These are phyloP conservation scores for Maudiozyma humilis DNA, from an alignment of 1,139 yeast species.

Conservation along the genomic window DNA sequence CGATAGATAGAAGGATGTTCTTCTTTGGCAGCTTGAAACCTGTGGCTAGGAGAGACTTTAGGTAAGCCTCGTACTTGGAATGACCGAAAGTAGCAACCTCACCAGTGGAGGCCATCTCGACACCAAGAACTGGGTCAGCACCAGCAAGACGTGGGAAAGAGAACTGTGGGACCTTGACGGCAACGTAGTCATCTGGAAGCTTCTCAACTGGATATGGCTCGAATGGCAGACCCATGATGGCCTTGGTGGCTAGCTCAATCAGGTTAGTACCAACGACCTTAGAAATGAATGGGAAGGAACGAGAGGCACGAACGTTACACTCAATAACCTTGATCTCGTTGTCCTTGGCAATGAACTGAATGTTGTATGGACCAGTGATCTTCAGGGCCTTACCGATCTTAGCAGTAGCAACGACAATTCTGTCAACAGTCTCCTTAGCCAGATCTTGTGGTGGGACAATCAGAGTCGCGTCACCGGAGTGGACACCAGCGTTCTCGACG, in stretches of 20 bases:
- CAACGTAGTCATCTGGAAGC: constrained; percentile 90
- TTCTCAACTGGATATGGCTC: constrained; percentile 83
- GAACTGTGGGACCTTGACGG: constrained; percentile 95
- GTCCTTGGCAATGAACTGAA: constrained; percentile 90
- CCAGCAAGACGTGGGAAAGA: constrained; percentile 97
- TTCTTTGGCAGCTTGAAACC: constrained; percentile 94
- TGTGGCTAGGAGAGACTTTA: constrained; percentile 88
- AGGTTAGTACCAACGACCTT: constrained; percentile 95
- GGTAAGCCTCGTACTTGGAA: constrained; percentile 93
- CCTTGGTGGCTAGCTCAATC: constrained; percentile 96
- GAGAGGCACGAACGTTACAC: constrained; percentile 96
- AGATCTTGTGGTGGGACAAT: constrained; percentile 96
- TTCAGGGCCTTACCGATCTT: constrained; percentile 93
- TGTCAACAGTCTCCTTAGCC: constrained; percentile 80
- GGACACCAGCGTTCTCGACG: constrained; percentile 98
- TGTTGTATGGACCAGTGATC: constrained; percentile 96
- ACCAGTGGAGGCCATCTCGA: constrained; percentile 99
- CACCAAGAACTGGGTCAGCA: constrained; percentile 97
- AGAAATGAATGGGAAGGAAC: constrained; percentile 97
- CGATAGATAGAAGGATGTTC: constrained; percentile 87
- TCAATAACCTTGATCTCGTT: constrained; percentile 94
- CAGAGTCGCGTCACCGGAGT: constrained; percentile 97
- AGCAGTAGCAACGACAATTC: constrained; percentile 92
- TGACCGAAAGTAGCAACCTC: constrained; percentile 97
- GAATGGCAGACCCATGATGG: constrained; percentile 82